phyloP scores from a whole-genome alignment of 2,329 filamentous ascomycete species.

The Penicillium crustosum region DNA sequence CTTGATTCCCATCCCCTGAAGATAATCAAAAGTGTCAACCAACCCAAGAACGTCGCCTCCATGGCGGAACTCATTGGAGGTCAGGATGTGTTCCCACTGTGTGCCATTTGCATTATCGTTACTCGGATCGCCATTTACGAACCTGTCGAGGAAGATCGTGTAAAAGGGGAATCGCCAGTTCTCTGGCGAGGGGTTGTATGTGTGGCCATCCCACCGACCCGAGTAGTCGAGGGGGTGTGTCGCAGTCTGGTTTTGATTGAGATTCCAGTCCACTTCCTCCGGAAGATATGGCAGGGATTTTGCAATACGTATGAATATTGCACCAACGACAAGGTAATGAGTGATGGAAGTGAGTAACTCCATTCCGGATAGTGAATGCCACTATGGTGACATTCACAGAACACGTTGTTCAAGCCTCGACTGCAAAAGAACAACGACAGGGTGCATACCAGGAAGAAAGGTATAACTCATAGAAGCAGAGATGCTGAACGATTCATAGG shows the following conservation, averaged over 20 bases:
- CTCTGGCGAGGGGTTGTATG: constrained; percentile 54
- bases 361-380: constrained; percentile 9
- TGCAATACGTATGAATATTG: constrained; percentile 3
- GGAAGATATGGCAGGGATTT: constrained; percentile 11
- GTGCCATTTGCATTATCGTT: constrained; percentile 65
- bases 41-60: constrained; percentile 62
- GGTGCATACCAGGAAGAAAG: constrained; percentile 1
- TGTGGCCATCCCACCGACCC: constrained; percentile 54
- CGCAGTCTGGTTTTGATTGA: constrained; percentile 60
- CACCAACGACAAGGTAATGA: constrained; percentile 7
- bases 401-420: constrained; percentile 7
- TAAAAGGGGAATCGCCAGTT: constrained; percentile 68
- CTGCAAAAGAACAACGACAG: background rate
- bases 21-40: constrained; percentile 61
- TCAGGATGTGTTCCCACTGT: constrained; percentile 4
- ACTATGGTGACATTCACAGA: constrained; percentile 9
- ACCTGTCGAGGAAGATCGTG: constrained; percentile 63
- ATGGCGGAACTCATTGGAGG: constrained; percentile 59
- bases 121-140: constrained; percentile 62
- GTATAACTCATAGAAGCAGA: background rate
- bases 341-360: constrained; percentile 1
- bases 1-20: constrained; percentile 65
- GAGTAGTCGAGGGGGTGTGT: constrained; percentile 57
- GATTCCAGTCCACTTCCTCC: constrained; percentile 42
- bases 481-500: background rate